These are phyloP conservation scores for Thraustochytrium sp. DNA, from an alignment of 352 stramenopile species.

Conservation along the genomic window DNA sequence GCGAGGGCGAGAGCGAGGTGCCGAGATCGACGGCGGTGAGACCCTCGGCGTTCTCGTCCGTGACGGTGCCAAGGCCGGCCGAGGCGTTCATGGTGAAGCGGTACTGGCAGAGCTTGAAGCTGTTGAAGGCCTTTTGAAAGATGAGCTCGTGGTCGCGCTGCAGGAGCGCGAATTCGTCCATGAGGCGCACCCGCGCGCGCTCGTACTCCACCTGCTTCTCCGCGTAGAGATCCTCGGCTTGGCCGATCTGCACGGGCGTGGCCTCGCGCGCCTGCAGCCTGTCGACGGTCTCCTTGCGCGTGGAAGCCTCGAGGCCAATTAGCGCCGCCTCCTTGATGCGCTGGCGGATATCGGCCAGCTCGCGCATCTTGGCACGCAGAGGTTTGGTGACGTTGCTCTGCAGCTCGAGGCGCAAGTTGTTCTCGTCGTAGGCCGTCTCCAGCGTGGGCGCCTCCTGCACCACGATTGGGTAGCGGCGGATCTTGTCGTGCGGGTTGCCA, in stretches of 20 bases:
- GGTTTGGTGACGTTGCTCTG: slow-evolving; percentile 7
- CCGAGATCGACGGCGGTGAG: background rate
- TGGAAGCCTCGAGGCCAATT: background rate
- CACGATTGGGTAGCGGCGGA: background rate
- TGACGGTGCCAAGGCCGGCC: background rate
- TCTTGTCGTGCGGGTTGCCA: background rate
- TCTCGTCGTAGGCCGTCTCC: background rate
- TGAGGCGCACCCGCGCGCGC: background rate
- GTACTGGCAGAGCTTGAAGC: slow-evolving; percentile 35
- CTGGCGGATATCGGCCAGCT: slow-evolving; percentile 22
- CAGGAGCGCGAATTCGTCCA: slow-evolving; percentile 25
- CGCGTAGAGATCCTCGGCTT: background rate
- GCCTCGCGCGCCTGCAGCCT: background rate
- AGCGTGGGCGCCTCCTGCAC: background rate
- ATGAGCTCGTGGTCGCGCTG: slow-evolving; percentile 7
- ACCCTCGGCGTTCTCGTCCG: slow-evolving; percentile 17
- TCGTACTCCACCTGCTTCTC: slow-evolving; percentile 26
- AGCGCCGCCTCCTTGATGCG: slow-evolving; percentile 17
- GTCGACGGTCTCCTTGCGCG: background rate
- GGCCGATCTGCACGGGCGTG: background rate
- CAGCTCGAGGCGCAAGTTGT: slow-evolving; percentile 19
- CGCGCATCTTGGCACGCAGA: background rate
- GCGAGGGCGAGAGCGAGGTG: background rate
- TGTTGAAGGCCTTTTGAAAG: slow-evolving; percentile 37
- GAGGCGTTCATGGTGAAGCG: slow-evolving; percentile 21